Evolutionary conservation across 176 grass and related monocot species (phyloP).

Genomic region (Oryza rufipogon): DNA sequence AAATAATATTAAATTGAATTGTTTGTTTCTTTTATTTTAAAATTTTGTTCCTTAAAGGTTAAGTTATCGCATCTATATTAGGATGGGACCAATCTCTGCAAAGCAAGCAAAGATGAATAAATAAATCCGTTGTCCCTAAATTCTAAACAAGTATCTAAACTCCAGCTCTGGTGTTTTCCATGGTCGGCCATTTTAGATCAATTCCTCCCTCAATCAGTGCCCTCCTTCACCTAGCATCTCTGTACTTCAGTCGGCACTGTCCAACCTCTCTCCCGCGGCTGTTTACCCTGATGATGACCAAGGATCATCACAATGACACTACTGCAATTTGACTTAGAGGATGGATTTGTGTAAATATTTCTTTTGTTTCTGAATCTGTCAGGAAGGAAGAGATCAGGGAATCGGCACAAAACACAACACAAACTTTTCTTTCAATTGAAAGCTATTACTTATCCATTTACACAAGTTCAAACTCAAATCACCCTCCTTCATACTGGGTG

Average conservation of each 20-base stretch:
- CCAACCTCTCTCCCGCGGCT: neutral
- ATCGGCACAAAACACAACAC: conserved; percentile 5
- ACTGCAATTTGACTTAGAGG: neutral
- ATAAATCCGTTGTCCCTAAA: neutral
- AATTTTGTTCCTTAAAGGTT: neutral
- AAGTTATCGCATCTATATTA: neutral
- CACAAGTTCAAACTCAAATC: conserved; percentile 35
- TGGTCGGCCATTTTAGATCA: neutral
- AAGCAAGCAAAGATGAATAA: neutral
- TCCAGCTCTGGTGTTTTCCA: neutral
- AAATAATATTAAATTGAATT: neutral
- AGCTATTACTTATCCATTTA: conserved; percentile 46
- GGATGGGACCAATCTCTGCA: neutral
- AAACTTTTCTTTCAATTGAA: conserved; percentile 15
- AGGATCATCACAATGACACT: neutral
- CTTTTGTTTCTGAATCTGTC: conserved; percentile 8
- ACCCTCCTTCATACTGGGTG: conserved; percentile 2
- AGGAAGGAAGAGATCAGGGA: conserved; percentile 1
- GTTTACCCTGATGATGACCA: neutral
- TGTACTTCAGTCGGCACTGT: neutral
- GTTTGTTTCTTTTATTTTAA: neutral
- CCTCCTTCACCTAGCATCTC: neutral
- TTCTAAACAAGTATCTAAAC: neutral
- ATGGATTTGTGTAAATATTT: neutral
- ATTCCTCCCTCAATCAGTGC: neutral